These are phyloP conservation scores for Solanum hybrid DNA, from an alignment of 305 asterid species.

Conservation along the genomic window DNA sequence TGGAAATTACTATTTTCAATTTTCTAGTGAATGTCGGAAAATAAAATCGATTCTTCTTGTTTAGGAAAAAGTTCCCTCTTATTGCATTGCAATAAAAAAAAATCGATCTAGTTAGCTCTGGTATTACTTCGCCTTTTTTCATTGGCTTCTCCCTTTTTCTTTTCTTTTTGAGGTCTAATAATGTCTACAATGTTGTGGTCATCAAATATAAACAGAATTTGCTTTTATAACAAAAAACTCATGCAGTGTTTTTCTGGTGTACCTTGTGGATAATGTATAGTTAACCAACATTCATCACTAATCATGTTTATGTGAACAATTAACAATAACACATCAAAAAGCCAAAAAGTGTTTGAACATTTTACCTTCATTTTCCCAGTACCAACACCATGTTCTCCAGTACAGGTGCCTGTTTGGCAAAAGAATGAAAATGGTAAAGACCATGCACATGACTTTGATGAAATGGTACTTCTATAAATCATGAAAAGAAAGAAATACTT, in stretches of 20 bases:
- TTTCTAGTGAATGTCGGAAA: not conserved
- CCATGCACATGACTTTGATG: not conserved
- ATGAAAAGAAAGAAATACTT: not conserved
- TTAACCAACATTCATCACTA: not conserved
- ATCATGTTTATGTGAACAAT: not conserved
- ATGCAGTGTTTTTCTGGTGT: not conserved
- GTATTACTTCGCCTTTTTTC: not conserved
- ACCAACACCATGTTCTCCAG: constrained; percentile 99
- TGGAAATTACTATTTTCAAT: not conserved
- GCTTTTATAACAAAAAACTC: not conserved
- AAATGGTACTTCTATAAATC: not conserved
- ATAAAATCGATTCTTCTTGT: not conserved
- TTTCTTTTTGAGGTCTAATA: not conserved
- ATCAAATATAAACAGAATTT: not conserved
- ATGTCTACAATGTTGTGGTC: not conserved
- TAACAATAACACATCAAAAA: not conserved
- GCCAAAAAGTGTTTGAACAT: not conserved
- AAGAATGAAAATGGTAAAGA: not conserved
- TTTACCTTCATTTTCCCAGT: constrained; percentile 96
- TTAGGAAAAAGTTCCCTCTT: not conserved
- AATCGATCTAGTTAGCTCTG: not conserved
- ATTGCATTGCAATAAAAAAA: not conserved
- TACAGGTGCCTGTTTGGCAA: constrained; percentile 71
- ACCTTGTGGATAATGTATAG: not conserved
- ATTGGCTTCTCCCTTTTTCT: not conserved